A percentile compares a stretch with the other conserved stretches of the same genome.
These are phyloP conservation scores for Zasmidium citrigriseum DNA, from an alignment of 2,329 filamentous ascomycete genomes.

Conservation along the genomic window DNA sequence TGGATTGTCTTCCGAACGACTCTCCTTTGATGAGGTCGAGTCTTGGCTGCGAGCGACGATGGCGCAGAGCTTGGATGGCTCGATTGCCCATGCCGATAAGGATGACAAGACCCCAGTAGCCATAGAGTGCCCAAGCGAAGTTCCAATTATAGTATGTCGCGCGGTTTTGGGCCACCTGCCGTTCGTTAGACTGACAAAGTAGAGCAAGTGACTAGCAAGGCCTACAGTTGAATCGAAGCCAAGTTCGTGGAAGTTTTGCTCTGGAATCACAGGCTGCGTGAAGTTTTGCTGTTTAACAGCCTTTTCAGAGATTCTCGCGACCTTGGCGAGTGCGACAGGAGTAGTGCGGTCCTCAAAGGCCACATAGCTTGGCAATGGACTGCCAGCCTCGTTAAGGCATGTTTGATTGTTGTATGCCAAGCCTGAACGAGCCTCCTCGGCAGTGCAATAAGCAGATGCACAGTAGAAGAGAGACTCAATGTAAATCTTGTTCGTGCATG, in stretches of 20 bases:
- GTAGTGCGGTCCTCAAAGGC: not conserved
- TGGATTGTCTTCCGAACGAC: not conserved
- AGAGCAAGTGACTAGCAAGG: not conserved
- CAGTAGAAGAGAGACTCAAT: constrained; percentile 1
- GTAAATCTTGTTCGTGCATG: not conserved
- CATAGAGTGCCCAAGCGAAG: constrained; percentile 27
- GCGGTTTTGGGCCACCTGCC: not conserved
- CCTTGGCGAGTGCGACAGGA: not conserved
- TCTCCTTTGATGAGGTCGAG: not conserved
- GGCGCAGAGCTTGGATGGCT: constrained; percentile 11
- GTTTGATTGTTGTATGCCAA: not conserved
- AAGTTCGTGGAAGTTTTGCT: not conserved
- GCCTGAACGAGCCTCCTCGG: not conserved
- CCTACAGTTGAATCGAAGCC: not conserved
- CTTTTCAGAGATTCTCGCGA: not conserved
- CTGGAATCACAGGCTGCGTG: not conserved
- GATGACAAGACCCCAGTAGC: constrained; percentile 43
- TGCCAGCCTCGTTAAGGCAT: not conserved
- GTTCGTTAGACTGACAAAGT: not conserved
- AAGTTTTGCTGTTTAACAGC: not conserved
- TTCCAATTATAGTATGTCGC: not conserved
- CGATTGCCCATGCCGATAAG: constrained; percentile 38
- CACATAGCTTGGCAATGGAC: not conserved
- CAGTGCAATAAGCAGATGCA: not conserved
- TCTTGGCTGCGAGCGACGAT: not conserved